Conservation (phyloP, 345 rosid genomes). For the Euphorbia lathyris region DNA sequence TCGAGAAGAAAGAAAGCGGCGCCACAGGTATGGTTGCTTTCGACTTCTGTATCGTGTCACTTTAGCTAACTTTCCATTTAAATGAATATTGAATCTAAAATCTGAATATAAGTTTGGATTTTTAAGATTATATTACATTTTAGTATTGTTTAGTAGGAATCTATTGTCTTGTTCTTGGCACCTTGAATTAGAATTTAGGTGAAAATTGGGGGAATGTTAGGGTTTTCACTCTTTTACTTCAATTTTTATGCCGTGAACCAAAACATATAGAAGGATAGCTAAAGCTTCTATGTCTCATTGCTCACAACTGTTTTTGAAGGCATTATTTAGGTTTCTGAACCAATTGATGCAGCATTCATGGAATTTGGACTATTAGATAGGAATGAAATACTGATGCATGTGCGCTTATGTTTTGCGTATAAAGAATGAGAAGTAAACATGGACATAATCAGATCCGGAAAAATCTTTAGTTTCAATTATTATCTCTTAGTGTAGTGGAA, state of each 20-base stretch:
- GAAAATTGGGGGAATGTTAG: not conserved
- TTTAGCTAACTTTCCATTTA: not conserved
- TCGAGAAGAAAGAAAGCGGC: slow-evolving; percentile 15
- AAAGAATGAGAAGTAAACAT: not conserved
- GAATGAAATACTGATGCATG: not conserved
- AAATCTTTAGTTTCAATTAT: not conserved
- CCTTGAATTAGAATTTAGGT: not conserved
- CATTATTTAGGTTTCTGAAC: not conserved
- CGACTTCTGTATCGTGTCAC: not conserved
- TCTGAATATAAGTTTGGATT: not conserved
- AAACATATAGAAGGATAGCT: not conserved
- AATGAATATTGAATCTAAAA: not conserved
- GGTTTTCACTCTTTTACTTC: not conserved
- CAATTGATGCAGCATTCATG: not conserved
- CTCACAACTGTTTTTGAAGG: not conserved
- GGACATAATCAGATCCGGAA: not conserved
- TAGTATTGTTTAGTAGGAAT: not conserved
- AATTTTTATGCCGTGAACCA: not conserved
- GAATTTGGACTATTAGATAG: not conserved
- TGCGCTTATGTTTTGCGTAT: not conserved
- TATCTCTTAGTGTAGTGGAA: not conserved
- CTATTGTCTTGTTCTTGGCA: not conserved
- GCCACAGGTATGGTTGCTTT: slow-evolving; percentile 1
- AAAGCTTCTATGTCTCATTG: not conserved
- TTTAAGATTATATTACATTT: not conserved